phyloP scores from a whole-genome alignment of 106 monocot genomes.

The Chionographis japonica region DNA sequence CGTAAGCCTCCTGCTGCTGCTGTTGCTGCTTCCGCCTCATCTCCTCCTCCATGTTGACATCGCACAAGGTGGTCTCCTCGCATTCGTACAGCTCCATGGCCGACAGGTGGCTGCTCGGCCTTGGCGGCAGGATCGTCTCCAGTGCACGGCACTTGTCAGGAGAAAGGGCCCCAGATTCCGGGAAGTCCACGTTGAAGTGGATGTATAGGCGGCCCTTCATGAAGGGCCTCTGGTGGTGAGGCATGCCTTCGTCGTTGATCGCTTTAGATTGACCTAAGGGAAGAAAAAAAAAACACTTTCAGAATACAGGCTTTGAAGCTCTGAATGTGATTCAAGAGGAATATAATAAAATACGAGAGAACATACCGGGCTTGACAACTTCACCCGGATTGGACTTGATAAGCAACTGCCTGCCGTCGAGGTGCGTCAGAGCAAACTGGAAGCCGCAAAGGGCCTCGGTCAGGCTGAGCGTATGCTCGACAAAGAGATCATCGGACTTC shows the following conservation, averaged over 20 bases:
- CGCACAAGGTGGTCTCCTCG: conserved; percentile 27
- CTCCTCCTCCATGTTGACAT: conserved; percentile 38
- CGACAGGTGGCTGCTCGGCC: conserved; percentile 3
- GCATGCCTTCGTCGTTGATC: conserved; percentile 58
- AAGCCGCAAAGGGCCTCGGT: conserved; percentile 51
- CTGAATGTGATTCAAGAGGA: background rate
- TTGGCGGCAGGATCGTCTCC: conserved; percentile 20
- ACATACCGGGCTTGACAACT: conserved; percentile 49
- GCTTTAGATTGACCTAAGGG: conserved; percentile 43
- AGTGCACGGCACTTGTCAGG: conserved; percentile 17
- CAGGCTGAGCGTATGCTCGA: conserved; percentile 36
- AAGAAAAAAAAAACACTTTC: background rate
- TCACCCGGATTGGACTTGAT: conserved; percentile 52
- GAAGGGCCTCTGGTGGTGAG: conserved; percentile 40
- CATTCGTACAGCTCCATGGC: conserved; percentile 38
- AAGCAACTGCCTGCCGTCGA: conserved; percentile 41
- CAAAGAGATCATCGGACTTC: conserved; percentile 36
- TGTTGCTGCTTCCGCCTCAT: conserved; percentile 27
- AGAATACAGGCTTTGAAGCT: background rate
- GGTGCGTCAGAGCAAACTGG: conserved; percentile 35
- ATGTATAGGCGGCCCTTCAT: conserved; percentile 54
- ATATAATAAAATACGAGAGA: background rate
- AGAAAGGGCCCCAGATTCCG: conserved; percentile 23
- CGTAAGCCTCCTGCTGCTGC: conserved; percentile 30
- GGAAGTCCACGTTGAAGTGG: conserved; percentile 48